A percentile compares a stretch with the other conserved stretches of the same genome.
phyloP scores from a whole-genome alignment of 129 eudicot species.

The Oenanthe sinensis region DNA sequence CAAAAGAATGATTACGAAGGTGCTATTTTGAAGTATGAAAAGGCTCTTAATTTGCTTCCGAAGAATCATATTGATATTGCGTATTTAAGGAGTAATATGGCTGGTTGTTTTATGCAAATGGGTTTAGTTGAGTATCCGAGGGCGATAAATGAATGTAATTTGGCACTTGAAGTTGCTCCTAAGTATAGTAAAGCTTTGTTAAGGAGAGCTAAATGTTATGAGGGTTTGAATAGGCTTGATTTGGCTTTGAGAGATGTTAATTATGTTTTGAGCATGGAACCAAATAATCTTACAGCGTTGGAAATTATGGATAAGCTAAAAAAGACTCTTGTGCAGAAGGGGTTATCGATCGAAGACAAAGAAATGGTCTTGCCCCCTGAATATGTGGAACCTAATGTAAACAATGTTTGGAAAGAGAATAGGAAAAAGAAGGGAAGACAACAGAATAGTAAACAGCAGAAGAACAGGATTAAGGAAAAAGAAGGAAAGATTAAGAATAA shows the following conservation, averaged over 20 bases:
- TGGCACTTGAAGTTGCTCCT: conserved; percentile 89
- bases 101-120: conserved; percentile 81
- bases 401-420: conserved; percentile 34
- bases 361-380: conserved; percentile 39
- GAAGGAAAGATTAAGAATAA: conserved; percentile 11
- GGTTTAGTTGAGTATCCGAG: conserved; percentile 77
- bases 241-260: conserved; percentile 73
- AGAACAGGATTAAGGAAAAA: conserved; percentile 13
- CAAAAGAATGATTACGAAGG: conserved; percentile 73
- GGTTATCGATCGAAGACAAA: conserved; percentile 43
- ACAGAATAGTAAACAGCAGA: conserved; percentile 37
- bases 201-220: conserved; percentile 72
- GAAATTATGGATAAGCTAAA: conserved; percentile 54
- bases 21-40: conserved; percentile 80
- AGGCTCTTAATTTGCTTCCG: conserved; percentile 72
- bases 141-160: conserved; percentile 76
- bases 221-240: conserved; percentile 57
- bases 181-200: conserved; percentile 78
- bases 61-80: conserved; percentile 75
- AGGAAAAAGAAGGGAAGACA: conserved; percentile 25
- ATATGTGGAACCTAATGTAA: conserved; percentile 23
- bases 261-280: conserved; percentile 67
- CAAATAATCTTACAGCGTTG: conserved; percentile 58
- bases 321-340: conserved; percentile 42
- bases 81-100: conserved; percentile 55